Conservation (phyloP, 2,329 filamentous ascomycete species). For the Aspergillus pseudotamarii region DNA sequence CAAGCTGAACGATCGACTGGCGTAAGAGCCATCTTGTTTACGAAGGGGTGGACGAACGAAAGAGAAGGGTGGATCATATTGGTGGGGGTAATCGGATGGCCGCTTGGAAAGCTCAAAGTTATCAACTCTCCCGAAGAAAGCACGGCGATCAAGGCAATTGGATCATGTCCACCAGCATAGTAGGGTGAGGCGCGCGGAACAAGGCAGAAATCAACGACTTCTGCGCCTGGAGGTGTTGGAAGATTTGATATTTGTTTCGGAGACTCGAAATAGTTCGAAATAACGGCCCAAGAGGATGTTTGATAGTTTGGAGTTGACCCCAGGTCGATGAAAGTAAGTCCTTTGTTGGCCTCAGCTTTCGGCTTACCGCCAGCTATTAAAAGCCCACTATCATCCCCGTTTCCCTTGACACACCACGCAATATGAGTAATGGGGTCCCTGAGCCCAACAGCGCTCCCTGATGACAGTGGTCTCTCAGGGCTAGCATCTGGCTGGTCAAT, state of each 20-base stretch:
- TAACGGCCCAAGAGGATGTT: slow-evolving; percentile 84
- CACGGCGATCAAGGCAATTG: slow-evolving; percentile 78
- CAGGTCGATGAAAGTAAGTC: slow-evolving; percentile 85
- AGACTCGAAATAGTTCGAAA: slow-evolving; percentile 77
- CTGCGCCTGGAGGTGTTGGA: slow-evolving; percentile 74
- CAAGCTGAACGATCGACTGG: slow-evolving; percentile 77
- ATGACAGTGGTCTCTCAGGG: slow-evolving; percentile 44
- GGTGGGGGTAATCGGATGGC: slow-evolving; percentile 86
- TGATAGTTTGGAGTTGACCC: slow-evolving; percentile 87
- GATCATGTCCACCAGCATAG: slow-evolving; percentile 85
- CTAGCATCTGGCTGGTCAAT: slow-evolving; percentile 67
- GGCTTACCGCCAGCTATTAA: slow-evolving; percentile 80
- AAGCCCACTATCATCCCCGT: slow-evolving; percentile 89
- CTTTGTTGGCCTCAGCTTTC: slow-evolving; percentile 68
- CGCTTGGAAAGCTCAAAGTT: slow-evolving; percentile 88
- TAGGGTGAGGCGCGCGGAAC: slow-evolving; percentile 82
- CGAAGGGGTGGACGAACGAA: slow-evolving; percentile 87
- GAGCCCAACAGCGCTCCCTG: slow-evolving; percentile 57
- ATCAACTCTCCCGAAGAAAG: slow-evolving; percentile 85
- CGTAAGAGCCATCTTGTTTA: slow-evolving; percentile 72
- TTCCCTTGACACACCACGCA: slow-evolving; percentile 90
- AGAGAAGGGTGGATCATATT: slow-evolving; percentile 89
- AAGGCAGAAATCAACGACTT: slow-evolving; percentile 78
- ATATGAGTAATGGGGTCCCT: slow-evolving; percentile 78
- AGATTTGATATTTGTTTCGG: slow-evolving; percentile 72